Evolutionary conservation across 352 stramenopile genomes (phyloP), one percentile per base, ranked within the genome.

Genomic region (Phytophthora hibernalis): DNA sequence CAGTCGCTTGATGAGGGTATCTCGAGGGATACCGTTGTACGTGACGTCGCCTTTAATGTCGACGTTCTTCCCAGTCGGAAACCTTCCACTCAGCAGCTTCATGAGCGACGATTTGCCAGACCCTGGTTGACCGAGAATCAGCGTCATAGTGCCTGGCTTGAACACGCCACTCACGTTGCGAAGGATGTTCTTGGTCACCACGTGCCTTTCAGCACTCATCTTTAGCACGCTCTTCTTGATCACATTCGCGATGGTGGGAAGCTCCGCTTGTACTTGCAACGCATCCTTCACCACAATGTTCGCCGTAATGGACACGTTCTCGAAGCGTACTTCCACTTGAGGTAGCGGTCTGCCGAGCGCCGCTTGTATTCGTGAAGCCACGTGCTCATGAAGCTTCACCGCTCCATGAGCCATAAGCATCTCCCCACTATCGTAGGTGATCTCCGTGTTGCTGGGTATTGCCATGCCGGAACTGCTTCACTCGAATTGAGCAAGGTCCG

Each of bases 251-350:
- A 83, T 58, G 1, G 76, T 84, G 15, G 72, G 76, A 2, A 87
- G 55, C 44, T 83, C 76, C 1, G 37, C n/a, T 48, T 77, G 54
- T 9, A 56, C 18, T 45, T 63, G 51, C 4, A 38, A 15, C 9
- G 52, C 59, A 21, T 75, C 66, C 18, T 60, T 60, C 20, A 78
- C 50, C 8, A 44, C 54, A 37, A 75, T 65, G 12, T 68, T 54
- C 2, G 71, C 76, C 8, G 67, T 58, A 26, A 79, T 61, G 3
- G 48, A 69, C 9, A 85, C 24, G 42, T 85, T 51, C 28, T 80
- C 33, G 48, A 80, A 82, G 5, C 74, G 77, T 11, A 81, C 72
- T 65, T 85, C 77, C 42, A 81, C 31, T 63, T 73, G 64, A 24
- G 77, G 74, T 37, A 80, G 21, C 3, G 50, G 45, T 16, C 64